Conservation (phyloP, 2,329 filamentous ascomycete genomes). For the Tolypocladium capitatum region DNA sequence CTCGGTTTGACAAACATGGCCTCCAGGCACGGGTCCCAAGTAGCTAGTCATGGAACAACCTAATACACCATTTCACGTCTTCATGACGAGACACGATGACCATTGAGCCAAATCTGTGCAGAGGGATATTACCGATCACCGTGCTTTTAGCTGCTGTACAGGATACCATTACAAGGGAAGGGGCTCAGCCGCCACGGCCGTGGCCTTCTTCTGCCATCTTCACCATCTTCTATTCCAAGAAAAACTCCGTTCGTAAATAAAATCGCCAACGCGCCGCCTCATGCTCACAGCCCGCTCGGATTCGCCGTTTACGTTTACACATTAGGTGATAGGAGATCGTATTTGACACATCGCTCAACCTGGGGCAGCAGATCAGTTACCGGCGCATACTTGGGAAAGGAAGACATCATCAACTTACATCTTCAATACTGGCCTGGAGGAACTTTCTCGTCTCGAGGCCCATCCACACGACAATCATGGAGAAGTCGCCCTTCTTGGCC, state of each 20-base stretch:
- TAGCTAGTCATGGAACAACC: neutral
- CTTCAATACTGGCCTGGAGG: conserved; percentile 79
- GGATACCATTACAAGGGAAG: too few species aligned
- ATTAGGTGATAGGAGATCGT: conserved; percentile 78
- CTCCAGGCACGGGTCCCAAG: neutral
- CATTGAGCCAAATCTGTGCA: too few species aligned
- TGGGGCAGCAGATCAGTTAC: conserved; percentile 15
- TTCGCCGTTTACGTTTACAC: conserved; percentile 38
- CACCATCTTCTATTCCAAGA: neutral
- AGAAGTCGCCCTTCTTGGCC: conserved; percentile 60
- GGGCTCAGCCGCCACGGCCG: neutral
- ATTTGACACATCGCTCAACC: conserved; percentile 84
- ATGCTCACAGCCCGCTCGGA: neutral
- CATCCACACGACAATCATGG: conserved; percentile 83
- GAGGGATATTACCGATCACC: neutral
- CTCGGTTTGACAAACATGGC: neutral
- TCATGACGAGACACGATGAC: neutral
- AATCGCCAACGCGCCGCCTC: neutral
- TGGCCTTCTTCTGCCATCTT: neutral
- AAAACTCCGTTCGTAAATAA: neutral
- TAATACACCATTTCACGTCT: neutral
- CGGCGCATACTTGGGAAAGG: conserved; percentile 3
- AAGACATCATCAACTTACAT: conserved; percentile 41
- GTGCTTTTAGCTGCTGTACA: neutral
- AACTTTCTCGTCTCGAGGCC: conserved; percentile 81